A percentile compares a stretch with the other conserved stretches of the same genome.
Evolutionary conservation across 164 flowering plant species (phyloP).

Genomic region (Berberis thunbergii): DNA sequence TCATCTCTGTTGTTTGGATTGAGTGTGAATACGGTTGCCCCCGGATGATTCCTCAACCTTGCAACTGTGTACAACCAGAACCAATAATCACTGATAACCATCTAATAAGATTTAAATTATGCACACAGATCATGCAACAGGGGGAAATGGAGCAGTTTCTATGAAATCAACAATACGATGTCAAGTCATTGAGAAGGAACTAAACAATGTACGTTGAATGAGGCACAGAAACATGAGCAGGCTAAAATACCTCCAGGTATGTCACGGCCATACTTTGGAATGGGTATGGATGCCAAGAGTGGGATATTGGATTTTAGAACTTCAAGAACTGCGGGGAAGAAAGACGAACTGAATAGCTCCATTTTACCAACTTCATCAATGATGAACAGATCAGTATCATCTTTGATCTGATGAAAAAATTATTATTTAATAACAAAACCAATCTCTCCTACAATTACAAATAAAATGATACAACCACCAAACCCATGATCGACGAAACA

Average conservation of each 20-base stretch:
- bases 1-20: constrained; percentile 47
- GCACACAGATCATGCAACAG: not conserved
- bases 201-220: not conserved
- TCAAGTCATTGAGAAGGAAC: not conserved
- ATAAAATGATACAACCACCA: not conserved
- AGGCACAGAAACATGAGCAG: not conserved
- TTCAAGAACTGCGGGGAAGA: constrained; percentile 72
- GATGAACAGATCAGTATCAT: constrained; percentile 70
- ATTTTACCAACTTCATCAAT: constrained; percentile 96
- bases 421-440: not conserved
- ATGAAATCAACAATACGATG: not conserved
- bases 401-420: constrained; percentile 41
- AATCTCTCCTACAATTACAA: not conserved
- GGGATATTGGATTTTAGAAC: constrained; percentile 68
- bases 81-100: too few species aligned
- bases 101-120: too few species aligned
- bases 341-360: constrained; percentile 78
- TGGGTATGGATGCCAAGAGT: constrained; percentile 68
- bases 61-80: constrained; percentile 38
- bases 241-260: constrained; percentile 68
- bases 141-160: not conserved
- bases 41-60: constrained; percentile 67
- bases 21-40: constrained; percentile 47
- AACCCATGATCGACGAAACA: too few species aligned
- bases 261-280: constrained; percentile 62